phyloP scores from a whole-genome alignment of 768 basidiomycete species.

The Suillus ampliporus region DNA sequence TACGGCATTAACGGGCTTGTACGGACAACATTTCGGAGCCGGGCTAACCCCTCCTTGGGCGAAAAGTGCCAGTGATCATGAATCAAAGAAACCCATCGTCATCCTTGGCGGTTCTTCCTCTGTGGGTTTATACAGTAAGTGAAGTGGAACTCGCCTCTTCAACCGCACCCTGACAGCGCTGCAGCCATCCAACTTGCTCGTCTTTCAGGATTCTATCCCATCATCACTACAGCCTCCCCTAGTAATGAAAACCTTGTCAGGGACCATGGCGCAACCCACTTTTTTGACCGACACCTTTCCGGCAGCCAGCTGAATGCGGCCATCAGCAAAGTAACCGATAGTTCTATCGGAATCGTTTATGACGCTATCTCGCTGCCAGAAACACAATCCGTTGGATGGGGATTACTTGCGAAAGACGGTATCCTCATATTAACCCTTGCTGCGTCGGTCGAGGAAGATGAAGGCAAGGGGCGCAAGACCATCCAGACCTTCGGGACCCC shows the following conservation, averaged over 20 bases:
- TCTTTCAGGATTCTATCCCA: constrained; percentile 46
- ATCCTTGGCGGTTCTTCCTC: constrained; percentile 54
- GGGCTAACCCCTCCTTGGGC: constrained; percentile 45
- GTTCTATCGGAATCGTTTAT: constrained; percentile 27
- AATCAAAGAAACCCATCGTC: constrained; percentile 49
- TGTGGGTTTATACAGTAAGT: constrained; percentile 51
- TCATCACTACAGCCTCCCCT: constrained; percentile 46
- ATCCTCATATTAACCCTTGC: constrained; percentile 35
- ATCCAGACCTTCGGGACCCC: constrained; percentile 31
- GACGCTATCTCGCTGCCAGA: constrained; percentile 40
- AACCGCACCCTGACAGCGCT: neutral
- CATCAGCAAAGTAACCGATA: constrained; percentile 34
- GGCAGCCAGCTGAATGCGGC: constrained; percentile 22
- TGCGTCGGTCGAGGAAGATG: constrained; percentile 29
- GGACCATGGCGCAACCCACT: constrained; percentile 45
- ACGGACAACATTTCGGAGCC: constrained; percentile 43
- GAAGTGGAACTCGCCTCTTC: constrained; percentile 13
- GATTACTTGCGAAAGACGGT: constrained; percentile 41
- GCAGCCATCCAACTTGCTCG: constrained; percentile 47
- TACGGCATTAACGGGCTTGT: constrained; percentile 55
- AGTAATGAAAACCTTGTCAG: constrained; percentile 37
- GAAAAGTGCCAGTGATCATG: constrained; percentile 39
- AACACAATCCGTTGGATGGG: constrained; percentile 42
- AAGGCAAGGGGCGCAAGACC: constrained; percentile 25
- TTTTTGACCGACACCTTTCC: constrained; percentile 40